These are phyloP conservation scores for Corynespora cassiicola DNA, from an alignment of 2,329 filamentous ascomycete genomes.

Conservation along the genomic window DNA sequence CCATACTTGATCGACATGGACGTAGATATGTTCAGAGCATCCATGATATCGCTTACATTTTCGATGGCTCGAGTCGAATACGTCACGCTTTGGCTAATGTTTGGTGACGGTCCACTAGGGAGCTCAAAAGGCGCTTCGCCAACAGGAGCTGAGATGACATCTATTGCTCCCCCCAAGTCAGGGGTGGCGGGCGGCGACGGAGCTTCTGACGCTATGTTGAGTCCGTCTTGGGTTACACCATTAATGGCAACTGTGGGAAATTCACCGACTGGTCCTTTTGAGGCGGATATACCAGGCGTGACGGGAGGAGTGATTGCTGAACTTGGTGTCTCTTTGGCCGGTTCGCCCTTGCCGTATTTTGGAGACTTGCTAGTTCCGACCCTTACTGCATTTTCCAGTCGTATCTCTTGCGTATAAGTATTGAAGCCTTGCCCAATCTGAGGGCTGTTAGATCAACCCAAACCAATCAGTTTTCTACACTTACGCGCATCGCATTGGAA, in stretches of 20 bases:
- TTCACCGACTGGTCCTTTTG: constrained; percentile 7
- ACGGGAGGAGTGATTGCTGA: constrained; percentile 17
- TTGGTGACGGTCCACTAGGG: constrained; percentile 19
- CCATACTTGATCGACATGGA: constrained; percentile 48
- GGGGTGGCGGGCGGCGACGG: constrained; percentile 2
- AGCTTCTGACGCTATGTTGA: background rate
- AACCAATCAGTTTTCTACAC: constrained; percentile 16
- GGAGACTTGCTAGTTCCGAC: constrained; percentile 20
- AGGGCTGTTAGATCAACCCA: too few relatives aligned
- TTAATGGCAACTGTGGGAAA: constrained; percentile 22
- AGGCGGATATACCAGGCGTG: constrained; percentile 13
- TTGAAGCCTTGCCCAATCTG: constrained; percentile 45
- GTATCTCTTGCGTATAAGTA: constrained; percentile 49
- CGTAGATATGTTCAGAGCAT: constrained; percentile 48
- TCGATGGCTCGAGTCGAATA: constrained; percentile 38
- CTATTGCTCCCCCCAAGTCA: constrained; percentile 13
- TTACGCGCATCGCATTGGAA: constrained; percentile 46
- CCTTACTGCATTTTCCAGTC: constrained; percentile 45
- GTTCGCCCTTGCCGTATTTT: constrained; percentile 5
- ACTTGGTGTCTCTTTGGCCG: constrained; percentile 1
- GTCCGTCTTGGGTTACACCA: constrained; percentile 13
- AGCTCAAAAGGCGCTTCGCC: constrained; percentile 22
- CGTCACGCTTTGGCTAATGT: constrained; percentile 38
- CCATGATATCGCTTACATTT: constrained; percentile 47
- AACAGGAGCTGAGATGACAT: constrained; percentile 12